Percentiles rank a stretch among this genome's conserved stretches.
phyloP scores from a whole-genome alignment of 176 grass and related monocot species.

The Aegilops speltoides region DNA sequence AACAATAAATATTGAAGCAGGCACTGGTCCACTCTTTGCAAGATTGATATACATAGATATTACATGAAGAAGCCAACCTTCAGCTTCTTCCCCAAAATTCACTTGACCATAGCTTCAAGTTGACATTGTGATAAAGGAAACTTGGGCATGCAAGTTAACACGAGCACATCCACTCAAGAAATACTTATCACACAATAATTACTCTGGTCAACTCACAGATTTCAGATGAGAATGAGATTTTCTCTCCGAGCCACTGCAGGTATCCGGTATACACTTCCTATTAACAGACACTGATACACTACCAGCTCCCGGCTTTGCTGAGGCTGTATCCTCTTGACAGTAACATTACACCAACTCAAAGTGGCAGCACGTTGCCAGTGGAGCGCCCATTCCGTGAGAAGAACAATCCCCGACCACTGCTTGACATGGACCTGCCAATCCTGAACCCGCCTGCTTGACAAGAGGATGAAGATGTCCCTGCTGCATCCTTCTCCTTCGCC shows the following conservation, averaged over 20 bases:
- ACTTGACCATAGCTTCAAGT: constrained; percentile 13
- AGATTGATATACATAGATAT: constrained; percentile 25
- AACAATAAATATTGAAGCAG: constrained; percentile 5
- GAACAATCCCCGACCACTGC: constrained; percentile 46
- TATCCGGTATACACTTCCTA: constrained; percentile 20
- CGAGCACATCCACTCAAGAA: constrained; percentile 13
- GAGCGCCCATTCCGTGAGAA: constrained; percentile 41
- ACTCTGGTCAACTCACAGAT: constrained; percentile 1
- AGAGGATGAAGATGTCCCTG: constrained; percentile 35
- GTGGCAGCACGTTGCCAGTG: constrained; percentile 36
- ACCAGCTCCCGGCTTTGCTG: constrained; percentile 64
- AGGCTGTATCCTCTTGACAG: constrained; percentile 39
- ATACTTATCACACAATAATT: constrained; percentile 14
- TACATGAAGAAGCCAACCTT: constrained; percentile 20
- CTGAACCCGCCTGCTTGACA: constrained; percentile 31
- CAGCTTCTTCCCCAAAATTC: constrained; percentile 33
- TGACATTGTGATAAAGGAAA: constrained; percentile 37
- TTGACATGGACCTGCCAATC: constrained; percentile 59
- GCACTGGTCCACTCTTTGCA: background rate
- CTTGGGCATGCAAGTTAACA: constrained; percentile 27
- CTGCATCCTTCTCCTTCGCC: constrained; percentile 35
- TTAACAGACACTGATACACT: constrained; percentile 33
- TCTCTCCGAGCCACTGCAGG: constrained; percentile 11
- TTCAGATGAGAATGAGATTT: constrained; percentile 34
- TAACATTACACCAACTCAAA: constrained; percentile 41